phyloP scores from a whole-genome alignment of 306 rosid species.

The Trifolium pratense region DNA sequence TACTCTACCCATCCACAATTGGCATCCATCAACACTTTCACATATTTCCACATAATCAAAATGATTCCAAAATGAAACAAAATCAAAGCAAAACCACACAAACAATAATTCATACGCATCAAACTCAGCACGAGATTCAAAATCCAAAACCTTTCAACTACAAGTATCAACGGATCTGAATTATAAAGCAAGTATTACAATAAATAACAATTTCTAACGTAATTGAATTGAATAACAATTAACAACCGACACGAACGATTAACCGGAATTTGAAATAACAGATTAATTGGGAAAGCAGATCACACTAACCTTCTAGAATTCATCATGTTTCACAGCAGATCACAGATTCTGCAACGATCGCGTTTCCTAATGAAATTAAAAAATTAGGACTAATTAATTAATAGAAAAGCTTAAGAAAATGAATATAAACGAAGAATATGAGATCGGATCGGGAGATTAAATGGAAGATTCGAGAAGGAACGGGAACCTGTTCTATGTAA shows the following conservation, averaged over 20 bases:
- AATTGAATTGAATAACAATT: slow-evolving; percentile 14
- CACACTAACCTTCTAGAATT: slow-evolving; percentile 48
- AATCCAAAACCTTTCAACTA: slow-evolving; percentile 13
- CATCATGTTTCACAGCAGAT: slow-evolving; percentile 46
- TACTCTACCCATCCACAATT: background rate
- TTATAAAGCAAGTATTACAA: slow-evolving; percentile 16
- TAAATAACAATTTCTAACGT: slow-evolving; percentile 3
- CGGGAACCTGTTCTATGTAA: slow-evolving; percentile 19
- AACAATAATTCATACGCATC: slow-evolving; percentile 15
- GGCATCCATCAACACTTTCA: background rate
- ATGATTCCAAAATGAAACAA: background rate
- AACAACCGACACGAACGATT: slow-evolving; percentile 18
- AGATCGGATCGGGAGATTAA: slow-evolving; percentile 18
- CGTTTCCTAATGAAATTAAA: background rate
- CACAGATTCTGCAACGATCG: slow-evolving; percentile 23
- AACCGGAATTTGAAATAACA: background rate
- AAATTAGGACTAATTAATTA: background rate
- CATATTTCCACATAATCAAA: background rate
- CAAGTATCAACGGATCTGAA: slow-evolving; percentile 33
- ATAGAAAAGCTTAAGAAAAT: background rate
- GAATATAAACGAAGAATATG: background rate
- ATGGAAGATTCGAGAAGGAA: slow-evolving; percentile 22
- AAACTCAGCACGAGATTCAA: background rate
- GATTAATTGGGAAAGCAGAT: background rate
- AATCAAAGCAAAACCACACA: slow-evolving; percentile 9